These are phyloP conservation scores for Mycosphaerella arachidis DNA, from an alignment of 2,329 filamentous ascomycete species.

Conservation along the genomic window DNA sequence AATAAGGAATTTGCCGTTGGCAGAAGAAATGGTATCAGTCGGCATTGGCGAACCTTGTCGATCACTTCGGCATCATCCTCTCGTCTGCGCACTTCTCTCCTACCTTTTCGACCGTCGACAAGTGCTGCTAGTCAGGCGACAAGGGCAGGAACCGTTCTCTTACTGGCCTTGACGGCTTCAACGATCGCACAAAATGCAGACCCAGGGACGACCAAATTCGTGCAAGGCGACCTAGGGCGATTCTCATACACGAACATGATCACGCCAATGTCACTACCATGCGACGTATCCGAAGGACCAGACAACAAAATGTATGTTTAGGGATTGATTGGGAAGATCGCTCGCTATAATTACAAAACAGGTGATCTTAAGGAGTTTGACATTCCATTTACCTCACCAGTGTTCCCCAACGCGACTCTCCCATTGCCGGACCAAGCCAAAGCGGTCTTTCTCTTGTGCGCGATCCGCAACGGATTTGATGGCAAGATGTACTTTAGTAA, in stretches of 20 bases:
- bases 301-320: constrained; percentile 9
- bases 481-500: constrained; percentile 12
- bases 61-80: neutral
- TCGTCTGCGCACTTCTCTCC: neutral
- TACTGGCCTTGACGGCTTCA: neutral
- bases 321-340: constrained; percentile 10
- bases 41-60: neutral
- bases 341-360: constrained; percentile 5
- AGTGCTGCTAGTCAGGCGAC: neutral
- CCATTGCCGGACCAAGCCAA: constrained; percentile 8
- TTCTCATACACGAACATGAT: constrained; percentile 8
- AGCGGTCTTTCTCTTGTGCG: constrained; percentile 7
- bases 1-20: neutral
- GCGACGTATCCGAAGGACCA: constrained; percentile 9
- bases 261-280: constrained; percentile 8
- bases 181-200: neutral
- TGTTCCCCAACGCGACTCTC: constrained; percentile 5
- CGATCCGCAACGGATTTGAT: constrained; percentile 12
- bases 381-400: constrained; percentile 12
- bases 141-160: neutral
- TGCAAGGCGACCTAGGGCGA: constrained; percentile 6
- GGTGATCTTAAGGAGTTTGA: constrained; percentile 9
- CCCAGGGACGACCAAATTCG: neutral
- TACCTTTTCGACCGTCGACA: neutral
- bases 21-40: neutral